Evolutionary conservation across 2,329 filamentous ascomycete genomes (phyloP).

Genomic region (Colletotrichum sansevieriae): DNA sequence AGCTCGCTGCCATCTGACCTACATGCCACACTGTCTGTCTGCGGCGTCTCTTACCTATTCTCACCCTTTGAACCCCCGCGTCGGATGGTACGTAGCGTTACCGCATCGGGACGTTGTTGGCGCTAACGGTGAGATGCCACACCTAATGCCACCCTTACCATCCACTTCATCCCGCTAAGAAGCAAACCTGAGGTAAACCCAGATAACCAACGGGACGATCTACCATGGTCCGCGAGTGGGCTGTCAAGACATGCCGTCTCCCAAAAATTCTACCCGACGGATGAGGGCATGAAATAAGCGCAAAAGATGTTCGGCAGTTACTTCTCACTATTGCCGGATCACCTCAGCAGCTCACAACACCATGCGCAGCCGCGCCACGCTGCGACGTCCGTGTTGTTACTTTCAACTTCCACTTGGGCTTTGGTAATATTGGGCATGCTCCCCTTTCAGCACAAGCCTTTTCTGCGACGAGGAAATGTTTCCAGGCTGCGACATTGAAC

Average conservation of each 20-base stretch:
- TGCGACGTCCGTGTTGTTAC: constrained; percentile 35
- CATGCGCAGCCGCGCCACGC: constrained; percentile 27
- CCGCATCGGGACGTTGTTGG: constrained; percentile 18
- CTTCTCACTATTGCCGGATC: constrained; percentile 25
- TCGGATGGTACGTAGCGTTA: constrained; percentile 11
- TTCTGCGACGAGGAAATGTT: constrained; percentile 31
- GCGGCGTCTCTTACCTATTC: neutral
- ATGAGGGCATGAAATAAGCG: constrained; percentile 25
- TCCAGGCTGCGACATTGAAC: constrained; percentile 21
- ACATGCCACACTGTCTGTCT: constrained; percentile 13
- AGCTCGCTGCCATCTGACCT: constrained; percentile 20
- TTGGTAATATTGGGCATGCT: neutral
- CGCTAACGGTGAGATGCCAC: constrained; percentile 16
- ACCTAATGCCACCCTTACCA: neutral
- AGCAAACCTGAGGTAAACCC: constrained; percentile 5
- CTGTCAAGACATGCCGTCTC: constrained; percentile 26
- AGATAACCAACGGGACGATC: constrained; percentile 32
- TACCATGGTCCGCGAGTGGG: constrained; percentile 24
- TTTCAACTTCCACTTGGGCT: neutral
- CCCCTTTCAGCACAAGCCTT: constrained; percentile 24
- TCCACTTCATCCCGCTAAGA: constrained; percentile 5
- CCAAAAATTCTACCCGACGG: neutral
- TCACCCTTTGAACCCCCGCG: constrained; percentile 8
- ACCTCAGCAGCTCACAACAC: constrained; percentile 27
- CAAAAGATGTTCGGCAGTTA: constrained; percentile 30